Evolutionary conservation across 1,139 yeast species (phyloP).

Genomic region (Taphrina betulina): DNA sequence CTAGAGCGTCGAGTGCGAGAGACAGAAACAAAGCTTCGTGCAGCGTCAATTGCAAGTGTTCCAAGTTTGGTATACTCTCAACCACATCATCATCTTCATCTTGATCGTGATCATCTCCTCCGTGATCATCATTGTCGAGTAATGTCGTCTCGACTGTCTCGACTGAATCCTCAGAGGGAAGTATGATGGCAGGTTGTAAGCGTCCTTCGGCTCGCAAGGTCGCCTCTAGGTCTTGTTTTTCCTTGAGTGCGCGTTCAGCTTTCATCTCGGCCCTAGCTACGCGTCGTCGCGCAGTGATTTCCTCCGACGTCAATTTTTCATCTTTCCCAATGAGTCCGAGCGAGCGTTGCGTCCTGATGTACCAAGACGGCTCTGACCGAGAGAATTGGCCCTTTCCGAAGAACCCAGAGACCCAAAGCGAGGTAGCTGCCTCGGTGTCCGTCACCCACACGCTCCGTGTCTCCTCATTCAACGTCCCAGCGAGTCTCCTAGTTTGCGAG

Average conservation of each 20-base stretch:
- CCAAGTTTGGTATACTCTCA: conserved; percentile 50
- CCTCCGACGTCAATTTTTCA: conserved; percentile 59
- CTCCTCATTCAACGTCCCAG: conserved; percentile 35
- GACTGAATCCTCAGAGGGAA: not conserved
- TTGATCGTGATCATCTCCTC: conserved; percentile 21
- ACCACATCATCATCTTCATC: conserved; percentile 34
- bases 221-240: conserved; percentile 43
- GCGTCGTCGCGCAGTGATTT: conserved; percentile 70
- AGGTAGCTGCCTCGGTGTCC: conserved; percentile 45
- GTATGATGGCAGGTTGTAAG: conserved; percentile 3
- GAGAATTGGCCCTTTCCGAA: conserved; percentile 91
- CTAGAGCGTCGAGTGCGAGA: conserved; percentile 53
- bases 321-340: conserved; percentile 47
- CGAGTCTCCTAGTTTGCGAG: conserved; percentile 43
- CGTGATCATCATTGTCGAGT: not conserved
- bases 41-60: conserved; percentile 70
- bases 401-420: conserved; percentile 80
- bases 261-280: conserved; percentile 73
- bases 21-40: conserved; percentile 71
- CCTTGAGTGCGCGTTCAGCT: conserved; percentile 49
- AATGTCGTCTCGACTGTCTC: not conserved
- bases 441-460: conserved; percentile 47
- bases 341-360: conserved; percentile 59
- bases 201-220: conserved; percentile 36
- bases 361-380: conserved; percentile 92